A percentile compares a stretch with the other conserved stretches of the same genome.
Evolutionary conservation across 805 yeast genomes (phyloP).

Genomic region (Citeromyces matritensis): DNA sequence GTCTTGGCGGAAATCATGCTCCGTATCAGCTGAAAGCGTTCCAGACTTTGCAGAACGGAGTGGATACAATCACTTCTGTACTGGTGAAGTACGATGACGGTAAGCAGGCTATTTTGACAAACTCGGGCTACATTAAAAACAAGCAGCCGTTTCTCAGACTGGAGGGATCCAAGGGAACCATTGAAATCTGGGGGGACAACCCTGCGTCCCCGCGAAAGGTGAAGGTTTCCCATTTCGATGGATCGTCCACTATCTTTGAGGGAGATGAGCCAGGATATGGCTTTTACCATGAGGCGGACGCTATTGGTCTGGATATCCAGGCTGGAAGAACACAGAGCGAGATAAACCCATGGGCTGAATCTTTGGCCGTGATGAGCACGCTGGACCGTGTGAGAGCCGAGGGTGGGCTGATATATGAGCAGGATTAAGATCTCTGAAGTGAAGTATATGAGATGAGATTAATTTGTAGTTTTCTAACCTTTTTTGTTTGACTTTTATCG

Average conservation of each 20-base stretch:
- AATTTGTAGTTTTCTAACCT: no score
- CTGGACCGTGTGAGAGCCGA: conserved; percentile 31
- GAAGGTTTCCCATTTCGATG: conserved; percentile 17
- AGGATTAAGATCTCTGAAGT: no score
- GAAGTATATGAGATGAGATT: no score
- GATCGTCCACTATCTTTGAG: conserved; percentile 9
- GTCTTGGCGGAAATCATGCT: conserved; percentile 14
- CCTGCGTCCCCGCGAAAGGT: conserved; percentile 12
- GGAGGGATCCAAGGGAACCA: conserved; percentile 8
- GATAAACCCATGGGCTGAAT: conserved; percentile 26
- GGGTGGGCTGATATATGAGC: conserved; percentile 25
- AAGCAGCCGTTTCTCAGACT: conserved; percentile 6
- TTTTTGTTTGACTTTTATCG: no score
- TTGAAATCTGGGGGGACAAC: conserved; percentile 6
- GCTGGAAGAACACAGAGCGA: conserved; percentile 20
- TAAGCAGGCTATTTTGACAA: conserved; percentile 21
- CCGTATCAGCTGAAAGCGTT: conserved; percentile 12
- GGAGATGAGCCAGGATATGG: conserved; percentile 26
- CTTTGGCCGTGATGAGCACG: conserved; percentile 26
- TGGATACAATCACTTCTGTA: conserved; percentile 24
- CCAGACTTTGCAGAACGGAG: conserved; percentile 22
- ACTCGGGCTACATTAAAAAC: conserved; percentile 5
- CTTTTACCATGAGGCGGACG: conserved; percentile 41
- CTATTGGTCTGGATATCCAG: conserved; percentile 27
- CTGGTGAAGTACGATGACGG: conserved; percentile 22